Conservation (phyloP, 257 asterid genomes). For the Catharanthus roseus region DNA sequence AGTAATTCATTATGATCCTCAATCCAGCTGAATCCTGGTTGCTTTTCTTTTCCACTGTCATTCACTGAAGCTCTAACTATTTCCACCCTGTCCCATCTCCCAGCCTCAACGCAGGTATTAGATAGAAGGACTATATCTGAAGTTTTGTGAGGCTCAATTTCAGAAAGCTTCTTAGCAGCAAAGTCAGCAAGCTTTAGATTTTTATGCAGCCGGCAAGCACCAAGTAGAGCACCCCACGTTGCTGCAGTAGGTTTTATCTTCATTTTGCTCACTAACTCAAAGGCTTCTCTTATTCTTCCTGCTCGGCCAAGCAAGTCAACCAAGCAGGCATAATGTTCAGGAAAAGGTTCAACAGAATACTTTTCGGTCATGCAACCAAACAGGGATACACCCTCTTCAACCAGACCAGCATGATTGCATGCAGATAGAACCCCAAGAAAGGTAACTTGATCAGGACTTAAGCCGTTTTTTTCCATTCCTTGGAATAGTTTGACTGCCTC, state of each 20-base stretch:
- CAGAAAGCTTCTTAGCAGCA: slow-evolving; percentile 30
- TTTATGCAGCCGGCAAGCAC: slow-evolving; percentile 35
- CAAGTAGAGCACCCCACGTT: slow-evolving; percentile 43
- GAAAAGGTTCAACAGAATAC: slow-evolving; percentile 31
- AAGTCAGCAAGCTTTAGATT: slow-evolving; percentile 28
- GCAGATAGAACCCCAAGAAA: slow-evolving; percentile 42
- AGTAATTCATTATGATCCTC: slow-evolving; percentile 30
- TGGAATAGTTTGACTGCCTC: slow-evolving; percentile 38
- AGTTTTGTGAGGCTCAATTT: slow-evolving; percentile 34
- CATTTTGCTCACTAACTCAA: slow-evolving; percentile 22
- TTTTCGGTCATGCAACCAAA: slow-evolving; percentile 33
- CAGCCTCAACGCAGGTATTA: slow-evolving; percentile 33
- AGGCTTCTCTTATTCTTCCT: slow-evolving; percentile 43
- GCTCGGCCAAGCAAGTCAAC: slow-evolving; percentile 50
- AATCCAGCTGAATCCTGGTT: slow-evolving; percentile 48
- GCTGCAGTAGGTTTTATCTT: slow-evolving; percentile 27
- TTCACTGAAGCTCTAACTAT: slow-evolving; percentile 27
- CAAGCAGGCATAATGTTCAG: slow-evolving; percentile 36
- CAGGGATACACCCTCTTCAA: slow-evolving; percentile 28
- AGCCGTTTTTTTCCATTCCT: slow-evolving; percentile 32
- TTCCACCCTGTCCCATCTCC: slow-evolving; percentile 47
- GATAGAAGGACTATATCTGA: slow-evolving; percentile 32
- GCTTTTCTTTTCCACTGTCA: slow-evolving; percentile 27
- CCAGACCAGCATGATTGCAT: slow-evolving; percentile 43
- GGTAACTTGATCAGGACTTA: slow-evolving; percentile 39